Percentiles rank a stretch among this genome's conserved stretches.
These are phyloP conservation scores for Candida xiaguanensis DNA, from an alignment of 805 yeast species.

Conservation along the genomic window DNA sequence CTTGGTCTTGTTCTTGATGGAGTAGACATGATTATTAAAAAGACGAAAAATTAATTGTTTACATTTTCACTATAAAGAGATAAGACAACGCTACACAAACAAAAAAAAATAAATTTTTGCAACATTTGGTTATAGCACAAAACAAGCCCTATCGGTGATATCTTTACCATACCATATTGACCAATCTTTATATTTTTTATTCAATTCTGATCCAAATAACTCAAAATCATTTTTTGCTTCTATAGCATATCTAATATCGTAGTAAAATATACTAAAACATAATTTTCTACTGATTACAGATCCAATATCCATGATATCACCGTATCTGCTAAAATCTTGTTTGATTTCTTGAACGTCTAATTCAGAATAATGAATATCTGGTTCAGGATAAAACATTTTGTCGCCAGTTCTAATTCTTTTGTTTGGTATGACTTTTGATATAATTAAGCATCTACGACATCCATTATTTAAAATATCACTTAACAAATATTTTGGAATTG, in stretches of 20 bases:
- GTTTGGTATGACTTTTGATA: constrained; percentile 22
- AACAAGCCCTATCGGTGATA: constrained; percentile 56
- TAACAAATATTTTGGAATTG: constrained; percentile 19
- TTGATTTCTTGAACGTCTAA: constrained; percentile 44
- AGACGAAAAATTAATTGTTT: not conserved
- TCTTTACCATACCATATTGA: constrained; percentile 64
- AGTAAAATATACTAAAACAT: constrained; percentile 58
- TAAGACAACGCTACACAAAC: constrained; percentile 1
- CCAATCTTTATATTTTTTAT: constrained; percentile 56
- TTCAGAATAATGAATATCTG: constrained; percentile 35
- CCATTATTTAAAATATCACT: constrained; percentile 37
- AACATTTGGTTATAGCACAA: constrained; percentile 12
- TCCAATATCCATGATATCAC: constrained; percentile 55
- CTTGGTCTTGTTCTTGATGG: constrained; percentile 26
- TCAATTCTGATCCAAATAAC: constrained; percentile 27
- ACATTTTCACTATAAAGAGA: constrained; percentile 3
- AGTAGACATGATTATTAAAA: constrained; percentile 12
- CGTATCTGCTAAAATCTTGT: constrained; percentile 53
- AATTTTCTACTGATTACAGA: constrained; percentile 67
- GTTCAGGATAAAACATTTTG: constrained; percentile 38
- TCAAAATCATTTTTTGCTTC: constrained; percentile 48
- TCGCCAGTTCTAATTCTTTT: constrained; percentile 21
- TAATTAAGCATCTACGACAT: constrained; percentile 55
- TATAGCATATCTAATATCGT: constrained; percentile 58
- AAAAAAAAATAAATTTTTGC: no score